Percentiles rank a stretch among this genome's conserved stretches.
Conservation (phyloP, 371 early-diverging fungal species). For the Mortierella sp. region DNA sequence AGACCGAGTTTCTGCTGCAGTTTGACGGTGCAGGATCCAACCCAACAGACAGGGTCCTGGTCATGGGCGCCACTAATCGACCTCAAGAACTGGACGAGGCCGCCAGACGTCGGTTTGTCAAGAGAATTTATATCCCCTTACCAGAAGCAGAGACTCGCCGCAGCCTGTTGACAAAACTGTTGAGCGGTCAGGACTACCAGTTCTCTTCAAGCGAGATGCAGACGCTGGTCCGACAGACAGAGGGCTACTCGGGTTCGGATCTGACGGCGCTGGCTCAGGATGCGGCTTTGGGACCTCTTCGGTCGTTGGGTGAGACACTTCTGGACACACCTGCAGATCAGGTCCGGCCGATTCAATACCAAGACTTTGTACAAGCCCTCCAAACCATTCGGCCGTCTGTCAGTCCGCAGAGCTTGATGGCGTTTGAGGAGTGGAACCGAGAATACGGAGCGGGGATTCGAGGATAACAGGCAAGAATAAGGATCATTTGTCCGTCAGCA, state of each 20-base stretch:
- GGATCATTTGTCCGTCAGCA: background rate
- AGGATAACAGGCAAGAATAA: slow-evolving; percentile 11
- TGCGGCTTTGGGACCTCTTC: slow-evolving; percentile 79
- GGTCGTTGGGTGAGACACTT: slow-evolving; percentile 72
- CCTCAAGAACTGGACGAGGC: slow-evolving; percentile 86
- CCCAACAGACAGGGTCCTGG: slow-evolving; percentile 66
- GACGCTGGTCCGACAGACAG: slow-evolving; percentile 63
- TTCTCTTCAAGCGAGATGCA: slow-evolving; percentile 65
- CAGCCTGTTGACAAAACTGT: slow-evolving; percentile 66
- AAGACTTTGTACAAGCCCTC: slow-evolving; percentile 77
- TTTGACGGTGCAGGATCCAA: slow-evolving; percentile 75
- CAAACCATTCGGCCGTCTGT: slow-evolving; percentile 80
- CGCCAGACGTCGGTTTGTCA: slow-evolving; percentile 78
- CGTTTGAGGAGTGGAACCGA: slow-evolving; percentile 76
- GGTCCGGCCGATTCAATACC: slow-evolving; percentile 71
- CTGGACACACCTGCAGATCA: slow-evolving; percentile 65
- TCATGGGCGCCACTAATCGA: slow-evolving; percentile 78
- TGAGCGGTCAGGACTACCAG: slow-evolving; percentile 64
- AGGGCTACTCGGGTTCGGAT: slow-evolving; percentile 87
- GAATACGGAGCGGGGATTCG: slow-evolving; percentile 61
- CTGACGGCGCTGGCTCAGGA: slow-evolving; percentile 79
- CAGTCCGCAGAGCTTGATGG: slow-evolving; percentile 63
- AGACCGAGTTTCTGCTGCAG: slow-evolving; percentile 89
- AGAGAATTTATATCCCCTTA: slow-evolving; percentile 82
- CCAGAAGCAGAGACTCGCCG: slow-evolving; percentile 75